Evolutionary conservation across 495 filamentous ascomycete genomes (phyloP).

Genomic region (Penicillium cosmopolitanum): DNA sequence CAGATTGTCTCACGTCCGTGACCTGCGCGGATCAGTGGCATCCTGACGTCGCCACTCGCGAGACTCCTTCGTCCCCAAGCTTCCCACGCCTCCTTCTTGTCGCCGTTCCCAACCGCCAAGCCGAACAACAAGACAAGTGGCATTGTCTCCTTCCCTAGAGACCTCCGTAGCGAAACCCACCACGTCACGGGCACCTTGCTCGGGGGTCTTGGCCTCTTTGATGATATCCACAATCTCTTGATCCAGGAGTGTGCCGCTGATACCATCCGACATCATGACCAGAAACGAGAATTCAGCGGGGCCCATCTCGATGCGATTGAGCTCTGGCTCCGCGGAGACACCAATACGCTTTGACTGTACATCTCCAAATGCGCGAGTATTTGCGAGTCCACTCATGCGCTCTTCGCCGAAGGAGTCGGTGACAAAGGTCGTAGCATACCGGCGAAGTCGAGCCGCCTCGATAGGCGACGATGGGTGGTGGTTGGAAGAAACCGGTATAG

Average conservation of each 20-base stretch:
- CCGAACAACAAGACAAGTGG: conserved; percentile 89
- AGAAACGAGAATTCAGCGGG: conserved; percentile 87
- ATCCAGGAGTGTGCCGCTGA: conserved; percentile 79
- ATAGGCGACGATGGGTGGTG: conserved; percentile 88
- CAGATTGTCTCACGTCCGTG: conserved; percentile 52
- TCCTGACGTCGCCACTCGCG: conserved; percentile 83
- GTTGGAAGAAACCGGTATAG: conserved; percentile 79
- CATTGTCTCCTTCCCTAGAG: conserved; percentile 82
- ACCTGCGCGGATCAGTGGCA: conserved; percentile 79
- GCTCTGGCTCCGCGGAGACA: conserved; percentile 90
- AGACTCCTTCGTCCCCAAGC: conserved; percentile 86
- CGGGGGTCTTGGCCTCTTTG: conserved; percentile 90
- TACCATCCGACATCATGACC: conserved; percentile 84
- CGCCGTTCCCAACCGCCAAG: conserved; percentile 95
- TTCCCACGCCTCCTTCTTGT: conserved; percentile 83
- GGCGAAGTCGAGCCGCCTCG: conserved; percentile 80
- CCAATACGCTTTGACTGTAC: conserved; percentile 88
- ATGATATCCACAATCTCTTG: conserved; percentile 96
- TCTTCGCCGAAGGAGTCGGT: conserved; percentile 98
- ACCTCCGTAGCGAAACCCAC: conserved; percentile 89
- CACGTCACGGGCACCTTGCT: conserved; percentile 77
- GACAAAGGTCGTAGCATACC: conserved; percentile 83
- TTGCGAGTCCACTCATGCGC: conserved; percentile 89
- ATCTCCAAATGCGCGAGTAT: conserved; percentile 92
- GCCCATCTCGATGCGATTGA: conserved; percentile 69